Evolutionary conservation across 768 basidiomycete genomes (phyloP).

Genomic region (Lentinula sp.): DNA sequence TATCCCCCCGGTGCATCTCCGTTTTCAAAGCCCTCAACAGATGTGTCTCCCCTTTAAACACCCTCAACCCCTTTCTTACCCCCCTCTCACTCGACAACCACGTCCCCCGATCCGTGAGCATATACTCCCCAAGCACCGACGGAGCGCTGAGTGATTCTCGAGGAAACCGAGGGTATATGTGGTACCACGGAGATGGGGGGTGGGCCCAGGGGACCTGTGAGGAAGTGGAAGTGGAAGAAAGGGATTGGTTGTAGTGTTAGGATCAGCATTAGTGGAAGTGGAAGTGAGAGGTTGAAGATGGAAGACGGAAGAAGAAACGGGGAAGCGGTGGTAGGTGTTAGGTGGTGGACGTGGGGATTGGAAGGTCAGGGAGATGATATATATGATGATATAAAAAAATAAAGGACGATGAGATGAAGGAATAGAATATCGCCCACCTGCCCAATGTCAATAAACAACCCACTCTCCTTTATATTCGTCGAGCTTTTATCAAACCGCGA

Average conservation of each 20-base stretch:
- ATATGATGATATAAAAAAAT: too few species aligned
- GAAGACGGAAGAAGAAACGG: too few species aligned
- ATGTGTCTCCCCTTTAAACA: slow-evolving; percentile 18
- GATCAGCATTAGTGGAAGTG: too few species aligned
- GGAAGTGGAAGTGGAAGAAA: too few species aligned
- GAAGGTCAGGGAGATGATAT: too few species aligned
- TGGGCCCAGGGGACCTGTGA: slow-evolving; percentile 48
- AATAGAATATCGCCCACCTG: slow-evolving; percentile 24
- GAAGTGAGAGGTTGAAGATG: too few species aligned
- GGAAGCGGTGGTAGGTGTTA: too few species aligned
- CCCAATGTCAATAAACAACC: slow-evolving; percentile 42
- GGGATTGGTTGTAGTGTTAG: too few species aligned
- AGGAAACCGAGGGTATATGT: slow-evolving; percentile 51
- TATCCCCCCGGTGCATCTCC: too few species aligned
- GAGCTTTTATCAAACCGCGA: slow-evolving; percentile 55
- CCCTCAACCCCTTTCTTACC: slow-evolving; percentile 24
- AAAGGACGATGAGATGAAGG: neutral
- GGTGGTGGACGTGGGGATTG: too few species aligned
- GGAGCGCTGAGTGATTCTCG: slow-evolving; percentile 43
- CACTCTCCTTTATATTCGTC: slow-evolving; percentile 52
- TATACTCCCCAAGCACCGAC: slow-evolving; percentile 43
- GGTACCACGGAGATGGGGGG: slow-evolving; percentile 51
- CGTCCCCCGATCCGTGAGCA: slow-evolving; percentile 44
- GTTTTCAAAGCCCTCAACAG: too few species aligned
- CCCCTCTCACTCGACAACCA: slow-evolving; percentile 35